Evolutionary conservation across 441 rosid species (phyloP).

Genomic region (Pelargonium cotyledonis): DNA sequence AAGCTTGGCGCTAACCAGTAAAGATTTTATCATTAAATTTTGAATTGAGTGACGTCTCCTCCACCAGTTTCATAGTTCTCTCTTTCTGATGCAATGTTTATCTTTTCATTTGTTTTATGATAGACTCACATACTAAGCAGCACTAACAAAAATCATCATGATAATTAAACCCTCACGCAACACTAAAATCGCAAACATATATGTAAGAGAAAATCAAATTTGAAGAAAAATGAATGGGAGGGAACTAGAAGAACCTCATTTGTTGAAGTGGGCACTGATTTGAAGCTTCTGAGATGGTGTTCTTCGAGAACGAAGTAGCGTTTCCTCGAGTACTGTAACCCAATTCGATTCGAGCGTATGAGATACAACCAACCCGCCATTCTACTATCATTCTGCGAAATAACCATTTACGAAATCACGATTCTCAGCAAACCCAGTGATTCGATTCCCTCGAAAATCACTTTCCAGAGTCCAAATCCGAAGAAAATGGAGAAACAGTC

Average conservation of each 20-base stretch:
- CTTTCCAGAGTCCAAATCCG: neutral
- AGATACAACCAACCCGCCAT: constrained; percentile 95
- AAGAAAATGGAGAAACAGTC: neutral
- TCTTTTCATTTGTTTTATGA: too few relatives aligned
- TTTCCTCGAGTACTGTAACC: constrained; percentile 77
- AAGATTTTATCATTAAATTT: neutral
- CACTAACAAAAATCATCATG: neutral
- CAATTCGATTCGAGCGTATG: constrained; percentile 70
- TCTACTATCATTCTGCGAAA: constrained; percentile 29
- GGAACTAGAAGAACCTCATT: constrained; percentile 36
- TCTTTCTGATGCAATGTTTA: neutral
- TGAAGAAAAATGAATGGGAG: neutral
- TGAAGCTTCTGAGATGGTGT: constrained; percentile 74
- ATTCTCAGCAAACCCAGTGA: constrained; percentile 14
- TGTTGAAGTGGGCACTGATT: constrained; percentile 49
- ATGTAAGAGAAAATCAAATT: too few relatives aligned
- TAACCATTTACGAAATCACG: constrained; percentile 32
- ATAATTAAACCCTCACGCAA: neutral
- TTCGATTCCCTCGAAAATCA: too few relatives aligned
- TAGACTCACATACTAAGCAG: neutral
- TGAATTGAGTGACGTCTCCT: neutral
- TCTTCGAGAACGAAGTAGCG: constrained; percentile 75
- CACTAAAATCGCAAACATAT: too few relatives aligned
- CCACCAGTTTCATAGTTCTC: neutral
- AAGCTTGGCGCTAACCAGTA: neutral